Evolutionary conservation across 2,329 filamentous ascomycete species (phyloP).

Genomic region (Tolypocladium ovalisporum): DNA sequence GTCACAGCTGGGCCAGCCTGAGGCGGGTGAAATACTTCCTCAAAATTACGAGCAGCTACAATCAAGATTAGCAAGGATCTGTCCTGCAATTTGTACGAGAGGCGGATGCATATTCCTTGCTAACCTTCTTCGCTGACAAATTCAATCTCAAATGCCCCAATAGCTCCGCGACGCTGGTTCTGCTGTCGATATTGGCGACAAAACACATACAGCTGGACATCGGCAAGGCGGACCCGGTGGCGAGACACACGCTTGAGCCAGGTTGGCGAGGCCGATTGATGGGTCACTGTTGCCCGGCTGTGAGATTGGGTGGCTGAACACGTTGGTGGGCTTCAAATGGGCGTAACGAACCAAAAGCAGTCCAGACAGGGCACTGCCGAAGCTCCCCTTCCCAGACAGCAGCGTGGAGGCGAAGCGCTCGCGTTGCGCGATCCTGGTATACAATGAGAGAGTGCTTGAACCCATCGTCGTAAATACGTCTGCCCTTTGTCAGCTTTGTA

Average conservation of each 20-base stretch:
- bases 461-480: conserved; percentile 44
- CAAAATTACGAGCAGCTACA: conserved; percentile 26
- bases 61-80: neutral
- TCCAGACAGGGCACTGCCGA: conserved; percentile 49
- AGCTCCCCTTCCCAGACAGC: conserved; percentile 44
- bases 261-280: conserved; percentile 32
- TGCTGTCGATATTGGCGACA: conserved; percentile 43
- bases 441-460: conserved; percentile 43
- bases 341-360: conserved; percentile 43
- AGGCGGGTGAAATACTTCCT: conserved; percentile 25
- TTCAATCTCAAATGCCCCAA: conserved; percentile 38
- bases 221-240: conserved; percentile 38
- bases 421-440: conserved; percentile 36
- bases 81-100: neutral
- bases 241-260: conserved; percentile 40
- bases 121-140: conserved; percentile 33
- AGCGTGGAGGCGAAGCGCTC: conserved; percentile 43
- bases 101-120: neutral
- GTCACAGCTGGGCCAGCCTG: neutral
- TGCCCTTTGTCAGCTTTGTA: conserved; percentile 12
- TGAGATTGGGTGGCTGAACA: neutral
- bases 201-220: conserved; percentile 49
- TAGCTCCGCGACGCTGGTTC: conserved; percentile 36
- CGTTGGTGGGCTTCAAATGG: neutral
- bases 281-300: conserved; percentile 32